Conservation (phyloP, 2,329 filamentous ascomycete species). For the Hymenoscyphus infarciens region DNA sequence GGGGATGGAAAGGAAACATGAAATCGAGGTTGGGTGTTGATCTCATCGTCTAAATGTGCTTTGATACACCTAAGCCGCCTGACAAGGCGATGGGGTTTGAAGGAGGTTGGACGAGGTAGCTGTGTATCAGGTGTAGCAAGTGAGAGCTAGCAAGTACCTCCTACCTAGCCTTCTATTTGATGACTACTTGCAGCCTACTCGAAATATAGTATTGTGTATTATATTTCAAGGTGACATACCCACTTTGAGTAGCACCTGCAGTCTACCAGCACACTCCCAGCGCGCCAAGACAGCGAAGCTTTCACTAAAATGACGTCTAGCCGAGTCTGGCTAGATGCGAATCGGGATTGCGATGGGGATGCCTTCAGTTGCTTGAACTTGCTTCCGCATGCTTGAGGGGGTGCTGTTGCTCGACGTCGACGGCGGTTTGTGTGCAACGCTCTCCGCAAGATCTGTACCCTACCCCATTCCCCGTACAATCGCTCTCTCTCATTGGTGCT, state of each 20-base stretch:
- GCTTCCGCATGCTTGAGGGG: neutral
- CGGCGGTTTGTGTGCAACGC: too few species aligned
- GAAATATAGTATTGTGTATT: too few species aligned
- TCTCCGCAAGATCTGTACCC: too few species aligned
- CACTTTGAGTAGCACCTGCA: neutral
- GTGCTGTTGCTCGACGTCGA: neutral
- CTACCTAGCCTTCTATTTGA: neutral
- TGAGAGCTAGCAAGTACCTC: neutral
- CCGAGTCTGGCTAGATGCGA: neutral
- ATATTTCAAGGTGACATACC: neutral
- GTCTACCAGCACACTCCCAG: neutral
- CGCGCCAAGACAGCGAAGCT: constrained; percentile 1
- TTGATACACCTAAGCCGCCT: neutral
- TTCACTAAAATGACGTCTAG: neutral
- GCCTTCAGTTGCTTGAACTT: neutral
- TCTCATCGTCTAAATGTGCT: neutral
- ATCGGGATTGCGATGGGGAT: neutral
- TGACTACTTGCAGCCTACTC: neutral
- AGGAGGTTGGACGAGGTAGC: neutral
- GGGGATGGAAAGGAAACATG: neutral
- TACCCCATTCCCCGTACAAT: too few species aligned
- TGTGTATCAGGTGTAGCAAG: neutral
- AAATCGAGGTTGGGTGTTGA: neutral
- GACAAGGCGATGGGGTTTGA: neutral
- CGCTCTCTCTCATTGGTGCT: too few species aligned